Percentiles rank a stretch among this genome's conserved stretches.
These are phyloP conservation scores for Coemansia asiatica DNA, from an alignment of 192 early-diverging fungal species.

Conservation along the genomic window DNA sequence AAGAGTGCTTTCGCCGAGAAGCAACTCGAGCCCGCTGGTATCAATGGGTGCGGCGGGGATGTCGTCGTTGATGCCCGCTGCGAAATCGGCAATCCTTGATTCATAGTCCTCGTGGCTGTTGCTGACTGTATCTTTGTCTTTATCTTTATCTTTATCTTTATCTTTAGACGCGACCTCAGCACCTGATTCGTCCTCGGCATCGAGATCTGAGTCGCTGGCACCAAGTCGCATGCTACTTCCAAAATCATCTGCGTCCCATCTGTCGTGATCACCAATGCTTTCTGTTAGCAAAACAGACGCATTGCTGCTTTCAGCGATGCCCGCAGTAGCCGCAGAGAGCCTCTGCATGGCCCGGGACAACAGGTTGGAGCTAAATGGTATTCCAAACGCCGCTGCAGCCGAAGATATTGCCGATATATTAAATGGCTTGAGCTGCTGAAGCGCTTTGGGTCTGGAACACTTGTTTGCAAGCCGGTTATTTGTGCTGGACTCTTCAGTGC, in stretches of 20 bases:
- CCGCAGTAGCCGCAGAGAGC: conserved; percentile 7
- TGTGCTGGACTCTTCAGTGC: conserved; percentile 1
- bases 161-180: not conserved
- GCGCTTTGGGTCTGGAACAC: not conserved
- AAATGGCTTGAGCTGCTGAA: conserved; percentile 43
- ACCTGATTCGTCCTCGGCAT: not conserved
- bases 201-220: no score
- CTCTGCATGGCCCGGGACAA: conserved; percentile 23
- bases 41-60: conserved; percentile 44
- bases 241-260: not conserved
- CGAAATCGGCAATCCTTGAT: not conserved
- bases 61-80: conserved; percentile 10
- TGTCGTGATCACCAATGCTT: not conserved
- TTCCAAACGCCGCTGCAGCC: conserved; percentile 55
- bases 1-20: conserved; percentile 46
- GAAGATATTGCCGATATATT: conserved; percentile 54
- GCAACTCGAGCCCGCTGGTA: conserved; percentile 43
- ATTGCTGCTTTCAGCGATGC: not conserved
- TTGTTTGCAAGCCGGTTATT: not conserved
- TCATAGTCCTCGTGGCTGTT: not conserved
- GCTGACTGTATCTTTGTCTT: not conserved
- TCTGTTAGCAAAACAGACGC: conserved; percentile 20
- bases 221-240: not conserved
- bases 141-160: no score
- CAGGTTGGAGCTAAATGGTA: conserved; percentile 42